Evolutionary conservation across 306 rosid species (phyloP), one percentile per base, ranked within the genome.

Genomic region (Morella rubra): DNA sequence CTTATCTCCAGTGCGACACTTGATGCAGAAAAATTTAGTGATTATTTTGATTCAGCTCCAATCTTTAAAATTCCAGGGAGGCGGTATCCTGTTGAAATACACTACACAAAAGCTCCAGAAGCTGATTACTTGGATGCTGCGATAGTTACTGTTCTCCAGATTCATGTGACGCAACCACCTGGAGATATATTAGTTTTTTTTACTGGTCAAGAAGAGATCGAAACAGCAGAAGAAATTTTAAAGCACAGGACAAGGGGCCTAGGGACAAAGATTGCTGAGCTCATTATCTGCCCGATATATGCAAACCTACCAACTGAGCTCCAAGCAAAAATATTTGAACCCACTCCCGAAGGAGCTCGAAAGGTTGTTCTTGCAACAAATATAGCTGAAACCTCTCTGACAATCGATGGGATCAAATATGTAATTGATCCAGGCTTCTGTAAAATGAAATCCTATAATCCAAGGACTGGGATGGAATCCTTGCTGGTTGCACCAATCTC

Each of bases 41-140:
- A 90, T 81, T 95, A 87, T 82, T 95, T 95, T 75, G 97, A 95
- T 86, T 83, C 92, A 54, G 99, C 99, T 62, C 99, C 99, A 67
- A 95, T 95, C 79, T 95, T 95, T 50, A 92, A 83, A 87, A 90
- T 95, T 82, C 97, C 97, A 3, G 97, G 99, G 70, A 82, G 99
- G 74, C 83, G 97, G 47, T 92, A 83, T 86, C 97, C 97, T 73
- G 99, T 95, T 55, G 99, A 95, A 81, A 90, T 92, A 74, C 82
- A 89, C 83, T 92, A 84, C 72, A 95, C 99, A 8, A 92, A 84
- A 83, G 97, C 99, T 58, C 97, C 97, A 12, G 99, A 95, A 82
- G 99, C 97, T 68, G 99, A 95, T 77, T 95, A 95, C 84, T 84
- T 92, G 81, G 97, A 95, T 83, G 99, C 97, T 32, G 97, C 99